Evolutionary conservation across 768 basidiomycete species (phyloP).

Genomic region (Neoboletus brunneissimus): DNA sequence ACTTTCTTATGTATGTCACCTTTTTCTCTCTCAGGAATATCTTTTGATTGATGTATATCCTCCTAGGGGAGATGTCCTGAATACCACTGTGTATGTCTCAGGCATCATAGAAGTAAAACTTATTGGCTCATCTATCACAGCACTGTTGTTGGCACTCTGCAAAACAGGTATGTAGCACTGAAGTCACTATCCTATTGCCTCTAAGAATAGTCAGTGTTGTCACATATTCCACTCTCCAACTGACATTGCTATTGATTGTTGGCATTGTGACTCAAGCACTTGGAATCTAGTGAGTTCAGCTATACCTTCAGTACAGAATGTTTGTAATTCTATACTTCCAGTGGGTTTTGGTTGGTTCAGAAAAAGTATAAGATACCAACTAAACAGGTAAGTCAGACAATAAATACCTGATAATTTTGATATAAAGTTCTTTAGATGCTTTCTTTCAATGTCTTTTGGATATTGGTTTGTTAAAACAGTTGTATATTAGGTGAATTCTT

Average conservation of each 20-base stretch:
- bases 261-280: slow-evolving; percentile 62
- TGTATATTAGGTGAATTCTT: background rate
- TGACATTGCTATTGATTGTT: slow-evolving; percentile 65
- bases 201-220: slow-evolving; percentile 47
- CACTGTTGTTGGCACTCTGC: slow-evolving; percentile 68
- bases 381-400: slow-evolving; percentile 40
- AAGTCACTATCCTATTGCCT: background rate
- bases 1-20: slow-evolving; percentile 64
- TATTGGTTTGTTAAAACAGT: slow-evolving; percentile 44
- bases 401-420: background rate
- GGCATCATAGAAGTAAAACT: background rate
- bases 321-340: slow-evolving; percentile 18
- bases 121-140: slow-evolving; percentile 31
- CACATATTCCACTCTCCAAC: slow-evolving; percentile 66
- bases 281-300: slow-evolving; percentile 60
- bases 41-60: background rate
- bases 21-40: background rate
- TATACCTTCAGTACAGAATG: background rate
- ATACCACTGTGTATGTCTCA: slow-evolving; percentile 62
- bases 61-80: slow-evolving; percentile 67
- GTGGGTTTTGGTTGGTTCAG: slow-evolving; percentile 68
- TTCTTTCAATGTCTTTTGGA: slow-evolving; percentile 69
- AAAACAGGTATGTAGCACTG: slow-evolving; percentile 53
- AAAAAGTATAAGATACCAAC: slow-evolving; percentile 61
- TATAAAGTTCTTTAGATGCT: slow-evolving; percentile 50